Evolutionary conservation across 768 basidiomycete genomes (phyloP), one percentile per base, ranked within the genome.

Genomic region (Lentinula aciculospora): DNA sequence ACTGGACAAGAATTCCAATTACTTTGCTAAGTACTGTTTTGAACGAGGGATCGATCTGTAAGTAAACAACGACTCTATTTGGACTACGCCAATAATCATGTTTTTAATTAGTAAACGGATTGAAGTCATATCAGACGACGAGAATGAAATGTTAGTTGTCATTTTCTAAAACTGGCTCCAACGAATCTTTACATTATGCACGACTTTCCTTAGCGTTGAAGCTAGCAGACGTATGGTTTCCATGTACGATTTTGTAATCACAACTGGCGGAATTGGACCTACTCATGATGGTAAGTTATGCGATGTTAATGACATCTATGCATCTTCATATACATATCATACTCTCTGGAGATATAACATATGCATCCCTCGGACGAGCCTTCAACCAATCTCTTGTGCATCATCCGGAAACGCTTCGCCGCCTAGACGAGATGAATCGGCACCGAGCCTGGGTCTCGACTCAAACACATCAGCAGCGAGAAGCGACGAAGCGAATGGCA

Each of bases 61-160:
- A 12, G 19, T 45, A 7, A 6, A 27, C 50, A 53, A 31, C 29
- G 3, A 8, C 31, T 10, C 51, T 25, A 25, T 25, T 31, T 4
- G 29, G 34, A 59, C 73, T 71, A 53, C 46, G 17, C 51, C 50
- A 37, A 48, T 49, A 56, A 58, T 28, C 53, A 65, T 59, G 65
- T 62, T 67, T 57, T 63, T 61, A 56, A 57, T 5, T 68, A 94
- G 89, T 63, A 92, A 91, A 70, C 83, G 89, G 44, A 83, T 96
- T 67, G 94, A 98, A 65, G 93, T 96, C 57, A 87, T 98, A 45
- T 77, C 94, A 1, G 95, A 98, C 66, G 86, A 92, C 48, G 91
- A 95, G 68, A 82, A 83, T 25, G 90, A 97, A 70, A 97, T 96
- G 92, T 89, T 67, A 61, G 85, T 68, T 29, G n/a, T n/a, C n/a